Percentiles rank a stretch among this genome's conserved stretches.
phyloP scores from a whole-genome alignment of 441 rosid species.

The Pelargonium australe region DNA sequence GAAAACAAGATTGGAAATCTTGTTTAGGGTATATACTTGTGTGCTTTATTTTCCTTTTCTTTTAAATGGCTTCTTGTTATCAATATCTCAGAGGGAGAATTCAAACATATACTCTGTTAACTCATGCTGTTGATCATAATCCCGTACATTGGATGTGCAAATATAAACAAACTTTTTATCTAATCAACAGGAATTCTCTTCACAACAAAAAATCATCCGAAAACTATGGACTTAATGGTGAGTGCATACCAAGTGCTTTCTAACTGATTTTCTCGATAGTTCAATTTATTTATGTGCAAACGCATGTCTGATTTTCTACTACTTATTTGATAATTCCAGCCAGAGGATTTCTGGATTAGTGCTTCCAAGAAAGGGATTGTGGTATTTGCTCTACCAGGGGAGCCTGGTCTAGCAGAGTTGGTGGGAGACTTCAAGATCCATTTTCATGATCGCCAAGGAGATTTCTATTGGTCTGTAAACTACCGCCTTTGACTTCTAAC shows the following conservation, averaged over 20 bases:
- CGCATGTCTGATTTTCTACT: conserved; percentile 19
- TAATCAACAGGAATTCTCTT: conserved; percentile 55
- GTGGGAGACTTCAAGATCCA: conserved; percentile 77
- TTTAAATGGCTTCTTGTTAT: neutral
- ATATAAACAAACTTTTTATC: conserved; percentile 17
- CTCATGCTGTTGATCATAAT: neutral
- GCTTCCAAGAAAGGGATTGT: conserved; percentile 65
- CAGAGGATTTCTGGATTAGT: conserved; percentile 84
- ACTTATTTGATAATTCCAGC: conserved; percentile 36
- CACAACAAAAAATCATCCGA: conserved; percentile 68
- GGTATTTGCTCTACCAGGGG: conserved; percentile 82
- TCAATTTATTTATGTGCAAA: neutral
- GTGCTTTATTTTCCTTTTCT: neutral
- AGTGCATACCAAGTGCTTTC: conserved; percentile 12
- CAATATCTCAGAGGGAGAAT: neutral
- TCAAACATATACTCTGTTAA: neutral
- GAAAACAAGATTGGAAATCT: neutral
- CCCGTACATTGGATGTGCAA: neutral
- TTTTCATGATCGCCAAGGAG: conserved; percentile 80
- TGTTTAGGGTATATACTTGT: neutral
- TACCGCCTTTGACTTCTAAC: neutral
- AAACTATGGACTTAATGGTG: conserved; percentile 75
- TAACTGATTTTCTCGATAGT: conserved; percentile 1
- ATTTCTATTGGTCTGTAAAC: conserved; percentile 67
- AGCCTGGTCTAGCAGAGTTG: conserved; percentile 77